phyloP scores from a whole-genome alignment of 1,284 basidiomycete genomes.

The Ceratobasidium sp. region DNA sequence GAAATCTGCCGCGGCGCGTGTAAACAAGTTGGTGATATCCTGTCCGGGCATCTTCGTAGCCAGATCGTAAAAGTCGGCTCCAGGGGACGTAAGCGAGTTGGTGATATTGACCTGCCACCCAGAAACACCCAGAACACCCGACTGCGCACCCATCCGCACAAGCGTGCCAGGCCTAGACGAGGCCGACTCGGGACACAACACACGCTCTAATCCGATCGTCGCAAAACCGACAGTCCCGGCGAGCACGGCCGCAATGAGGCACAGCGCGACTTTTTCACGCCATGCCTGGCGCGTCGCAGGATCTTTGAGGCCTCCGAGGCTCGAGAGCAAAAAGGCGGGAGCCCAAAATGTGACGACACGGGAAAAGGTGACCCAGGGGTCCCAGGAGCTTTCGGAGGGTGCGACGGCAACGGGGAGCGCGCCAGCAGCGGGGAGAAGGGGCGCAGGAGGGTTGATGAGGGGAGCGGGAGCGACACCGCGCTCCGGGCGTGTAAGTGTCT shows the following conservation, averaged over 20 bases:
- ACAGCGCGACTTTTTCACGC: slow-evolving; percentile 97
- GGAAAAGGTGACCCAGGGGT: slow-evolving; percentile 86
- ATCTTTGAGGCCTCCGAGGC: slow-evolving; percentile 84
- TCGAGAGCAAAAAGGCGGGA: slow-evolving; percentile 77
- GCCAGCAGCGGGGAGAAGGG: slow-evolving; percentile 56
- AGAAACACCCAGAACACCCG: slow-evolving; percentile 77
- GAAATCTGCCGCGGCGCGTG: slow-evolving; percentile 72
- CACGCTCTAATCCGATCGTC: slow-evolving; percentile 93
- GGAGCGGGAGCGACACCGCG: slow-evolving; percentile 92
- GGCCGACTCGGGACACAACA: slow-evolving; percentile 81
- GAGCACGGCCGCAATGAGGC: slow-evolving; percentile 82
- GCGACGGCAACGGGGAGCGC: slow-evolving; percentile 48
- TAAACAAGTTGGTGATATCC: slow-evolving; percentile 90
- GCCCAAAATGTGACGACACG: slow-evolving; percentile 91
- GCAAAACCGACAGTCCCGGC: slow-evolving; percentile 89
- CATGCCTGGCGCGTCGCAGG: slow-evolving; percentile 86
- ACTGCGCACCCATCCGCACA: slow-evolving; percentile 67
- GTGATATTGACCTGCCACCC: slow-evolving; percentile 85
- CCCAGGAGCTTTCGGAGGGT: slow-evolving; percentile 59
- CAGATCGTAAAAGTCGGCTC: slow-evolving; percentile 70
- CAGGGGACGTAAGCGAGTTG: slow-evolving; percentile 59
- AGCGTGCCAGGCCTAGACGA: slow-evolving; percentile 70
- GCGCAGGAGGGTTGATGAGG: slow-evolving; percentile 81
- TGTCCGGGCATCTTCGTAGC: slow-evolving; percentile 71
- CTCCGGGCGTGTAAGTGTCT: slow-evolving; percentile 96